Base-by-base conservation (phyloP, 805 yeast species). In the Candida rishiriensis region DNA sequence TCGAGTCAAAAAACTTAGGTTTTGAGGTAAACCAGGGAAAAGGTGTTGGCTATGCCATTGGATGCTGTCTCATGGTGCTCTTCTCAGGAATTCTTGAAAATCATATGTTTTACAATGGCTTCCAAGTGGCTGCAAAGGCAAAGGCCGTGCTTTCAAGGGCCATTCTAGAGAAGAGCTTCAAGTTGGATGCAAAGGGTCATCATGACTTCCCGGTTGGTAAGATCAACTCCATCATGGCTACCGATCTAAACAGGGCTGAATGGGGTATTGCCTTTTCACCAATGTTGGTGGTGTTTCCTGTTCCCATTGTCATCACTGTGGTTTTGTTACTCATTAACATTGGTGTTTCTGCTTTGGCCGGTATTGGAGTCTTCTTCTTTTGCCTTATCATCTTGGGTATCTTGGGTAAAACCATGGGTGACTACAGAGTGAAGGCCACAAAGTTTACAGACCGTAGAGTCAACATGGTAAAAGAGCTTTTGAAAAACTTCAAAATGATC, bases 211-310 rank as follows among this genome's bases (percentile, higher is more conserved):
- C 91, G 1, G 70, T 76, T 26, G 86, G 91, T 43, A 81, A 78
- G 50, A 73, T 88, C 42, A 85, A 89, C 31, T 79, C 88, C 12
- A 66, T 88, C 57, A 78, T 88, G 64, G 83, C 89, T 45, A 79
- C 95, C 0, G 97, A 88, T 61, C 66, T 88, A 29, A 73, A 88
- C 29, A 77, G 96, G 59, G 71, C 87, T 26, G 95, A 87, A 60
- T 72, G 83, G 53, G 85, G 88, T 8, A 59, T 82, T 28, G 79
- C 78, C 1, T 81, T 79, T 47, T 78, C 81, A 52, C 85, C 85
- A 12, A 78, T 82, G 53, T 55, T 83, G 33, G 61, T 82, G 52
- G 70, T 79, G 1, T 81, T 83, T 59, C 86, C 88, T 0, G 66
- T 82, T 6, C 71, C 85, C 1, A 65, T 86, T 40, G 70, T 72